These are phyloP conservation scores for Mycena leptocephala DNA, from an alignment of 768 basidiomycete genomes.

Conservation along the genomic window DNA sequence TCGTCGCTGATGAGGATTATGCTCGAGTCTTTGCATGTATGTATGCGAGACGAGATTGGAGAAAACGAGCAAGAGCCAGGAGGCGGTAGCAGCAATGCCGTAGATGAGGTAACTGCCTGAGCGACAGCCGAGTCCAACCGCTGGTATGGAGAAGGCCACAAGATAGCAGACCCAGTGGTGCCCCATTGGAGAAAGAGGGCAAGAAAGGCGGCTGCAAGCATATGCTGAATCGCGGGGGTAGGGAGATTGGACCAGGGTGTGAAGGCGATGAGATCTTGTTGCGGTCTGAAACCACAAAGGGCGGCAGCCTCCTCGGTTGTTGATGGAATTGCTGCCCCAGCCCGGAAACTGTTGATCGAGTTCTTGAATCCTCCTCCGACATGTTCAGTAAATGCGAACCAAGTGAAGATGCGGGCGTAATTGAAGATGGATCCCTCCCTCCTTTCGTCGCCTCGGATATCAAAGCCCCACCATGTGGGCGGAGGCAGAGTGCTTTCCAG, in stretches of 20 bases:
- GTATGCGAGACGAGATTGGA: conserved; percentile 40
- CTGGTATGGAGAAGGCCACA: conserved; percentile 39
- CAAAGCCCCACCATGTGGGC: conserved; percentile 24
- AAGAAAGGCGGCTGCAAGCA: conserved; percentile 43
- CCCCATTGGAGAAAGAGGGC: conserved; percentile 49
- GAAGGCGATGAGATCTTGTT: conserved; percentile 11
- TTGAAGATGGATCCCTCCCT: conserved; percentile 36
- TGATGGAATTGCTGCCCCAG: neutral
- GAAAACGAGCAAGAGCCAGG: conserved; percentile 47
- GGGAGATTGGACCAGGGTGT: neutral
- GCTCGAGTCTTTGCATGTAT: conserved; percentile 16
- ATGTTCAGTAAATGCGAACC: conserved; percentile 26
- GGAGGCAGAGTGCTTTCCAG: too few relatives aligned
- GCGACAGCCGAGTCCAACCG: conserved; percentile 48
- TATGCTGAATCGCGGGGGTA: conserved; percentile 7
- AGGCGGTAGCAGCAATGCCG: conserved; percentile 41
- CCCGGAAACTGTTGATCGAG: conserved; percentile 3
- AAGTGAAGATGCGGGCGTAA: conserved; percentile 32
- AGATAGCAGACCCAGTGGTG: conserved; percentile 46
- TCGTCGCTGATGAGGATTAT: neutral
- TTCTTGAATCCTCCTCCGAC: conserved; percentile 2
- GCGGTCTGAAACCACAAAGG: neutral
- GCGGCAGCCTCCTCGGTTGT: neutral
- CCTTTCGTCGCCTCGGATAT: conserved; percentile 30
- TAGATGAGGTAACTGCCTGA: conserved; percentile 49